Conservation (phyloP, 116 monocot genomes). For the Papilionanthe hybrid region DNA sequence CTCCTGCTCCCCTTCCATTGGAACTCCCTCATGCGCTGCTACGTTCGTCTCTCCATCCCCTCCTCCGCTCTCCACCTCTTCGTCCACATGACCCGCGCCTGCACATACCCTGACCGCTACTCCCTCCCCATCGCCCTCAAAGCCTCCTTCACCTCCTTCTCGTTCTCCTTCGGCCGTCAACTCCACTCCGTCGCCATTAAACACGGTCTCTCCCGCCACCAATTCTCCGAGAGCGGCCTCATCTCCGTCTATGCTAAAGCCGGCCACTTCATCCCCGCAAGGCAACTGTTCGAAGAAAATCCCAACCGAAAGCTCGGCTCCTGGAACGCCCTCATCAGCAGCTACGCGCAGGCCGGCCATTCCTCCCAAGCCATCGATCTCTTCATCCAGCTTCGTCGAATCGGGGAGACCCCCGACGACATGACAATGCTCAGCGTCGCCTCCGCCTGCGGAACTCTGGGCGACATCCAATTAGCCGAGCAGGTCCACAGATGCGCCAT, state of each 20-base stretch:
- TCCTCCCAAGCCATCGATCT: conserved; percentile 25
- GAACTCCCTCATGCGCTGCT: conserved; percentile 51
- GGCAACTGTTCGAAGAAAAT: conserved; percentile 62
- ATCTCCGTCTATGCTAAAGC: conserved; percentile 46
- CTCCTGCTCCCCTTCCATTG: conserved; percentile 36
- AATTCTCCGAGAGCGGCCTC: conserved; percentile 60
- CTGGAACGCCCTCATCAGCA: conserved; percentile 68
- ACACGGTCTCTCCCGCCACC: conserved; percentile 25
- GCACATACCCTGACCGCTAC: conserved; percentile 50
- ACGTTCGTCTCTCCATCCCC: conserved; percentile 35
- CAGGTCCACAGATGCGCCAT: conserved; percentile 52
- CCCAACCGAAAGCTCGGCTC: conserved; percentile 41
- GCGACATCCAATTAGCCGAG: conserved; percentile 33
- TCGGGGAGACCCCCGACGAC: conserved; percentile 41
- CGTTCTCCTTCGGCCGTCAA: conserved; percentile 28
- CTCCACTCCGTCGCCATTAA: conserved; percentile 48
- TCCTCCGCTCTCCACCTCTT: conserved; percentile 26
- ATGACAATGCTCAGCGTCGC: conserved; percentile 69
- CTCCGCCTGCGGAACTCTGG: conserved; percentile 58
- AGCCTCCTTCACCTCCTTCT: conserved; percentile 27
- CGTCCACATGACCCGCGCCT: conserved; percentile 33
- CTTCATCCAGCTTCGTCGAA: conserved; percentile 38
- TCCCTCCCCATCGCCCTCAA: conserved; percentile 73
- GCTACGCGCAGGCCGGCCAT: conserved; percentile 42
- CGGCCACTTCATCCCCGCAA: conserved; percentile 38